Evolutionary conservation across 768 basidiomycete species (phyloP), one percentile per base, ranked within the genome.

Genomic region (Leccinum pellstonianum): DNA sequence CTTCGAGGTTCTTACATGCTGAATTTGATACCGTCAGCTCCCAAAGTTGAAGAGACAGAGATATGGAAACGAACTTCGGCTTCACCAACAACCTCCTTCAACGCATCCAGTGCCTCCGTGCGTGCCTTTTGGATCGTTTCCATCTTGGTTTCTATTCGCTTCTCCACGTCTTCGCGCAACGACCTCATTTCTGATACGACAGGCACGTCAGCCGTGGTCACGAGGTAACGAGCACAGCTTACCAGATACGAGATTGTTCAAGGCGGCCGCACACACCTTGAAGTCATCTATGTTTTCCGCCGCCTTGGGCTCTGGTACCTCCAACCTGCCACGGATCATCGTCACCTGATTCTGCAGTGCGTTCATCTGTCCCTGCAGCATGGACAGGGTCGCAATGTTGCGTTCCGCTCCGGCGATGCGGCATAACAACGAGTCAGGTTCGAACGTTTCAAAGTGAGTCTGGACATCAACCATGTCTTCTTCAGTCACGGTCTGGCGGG

Each of bases 1-100:
- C 75, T 90, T 90, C 73, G 80, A 74, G 54, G 81, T 79, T 61
- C 71, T 72, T 61, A 73, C 21, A 66, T 61, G 64, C 69, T 71
- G 19, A 7, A 53, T 57, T 62, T 57, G 8, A 58, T 29, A 58
- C 62, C 75, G 70, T 70, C 66, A 68, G 63, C 60, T 51, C 66
- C 41, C 64, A 68, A 65, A 21, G 4, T n/a, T 35, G 9, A 43
- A 60, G 38, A 49, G 43, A 50, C 61, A 59, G 60, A 55, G 58
- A 59, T 68, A 38, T 10, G 41, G 50, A 62, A 58, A n/a, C 63
- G 14, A 1, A 71, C 74, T 58, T 76, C 73, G 3, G 71, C 70
- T 52, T 76, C 68, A 38, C 74, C 68, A 37, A 77, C 72, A 10
- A 74, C 68, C 29, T 73, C 69, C 35, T 76, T 73, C 54, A 81